Evolutionary conservation across 768 basidiomycete genomes (phyloP).

Genomic region (Russula abietina): DNA sequence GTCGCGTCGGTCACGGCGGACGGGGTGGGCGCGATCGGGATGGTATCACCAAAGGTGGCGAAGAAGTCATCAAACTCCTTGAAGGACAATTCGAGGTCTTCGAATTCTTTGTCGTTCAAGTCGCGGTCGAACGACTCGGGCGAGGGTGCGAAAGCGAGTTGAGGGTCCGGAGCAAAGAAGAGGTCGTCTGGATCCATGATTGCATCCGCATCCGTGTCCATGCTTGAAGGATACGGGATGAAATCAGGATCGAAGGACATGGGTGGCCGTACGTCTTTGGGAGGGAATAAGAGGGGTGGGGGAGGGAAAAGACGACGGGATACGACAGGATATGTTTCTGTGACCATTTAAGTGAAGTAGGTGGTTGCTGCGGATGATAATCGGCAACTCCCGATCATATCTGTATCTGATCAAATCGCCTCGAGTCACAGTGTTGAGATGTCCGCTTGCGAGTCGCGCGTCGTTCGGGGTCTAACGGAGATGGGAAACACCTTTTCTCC

Average conservation of each 20-base stretch:
- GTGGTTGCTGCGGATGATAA: background rate
- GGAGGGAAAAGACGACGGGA: background rate
- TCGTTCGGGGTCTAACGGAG: no score
- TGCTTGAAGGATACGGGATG: background rate
- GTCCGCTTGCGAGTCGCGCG: no score
- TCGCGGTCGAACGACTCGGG: background rate
- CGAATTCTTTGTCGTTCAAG: background rate
- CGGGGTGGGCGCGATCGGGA: background rate
- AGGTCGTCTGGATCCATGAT: background rate
- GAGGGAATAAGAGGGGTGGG: background rate
- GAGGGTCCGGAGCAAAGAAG: background rate
- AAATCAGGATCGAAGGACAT: background rate
- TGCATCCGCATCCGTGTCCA: no score
- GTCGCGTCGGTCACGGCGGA: background rate
- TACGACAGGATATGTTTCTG: background rate
- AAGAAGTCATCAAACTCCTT: background rate
- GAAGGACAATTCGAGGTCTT: background rate
- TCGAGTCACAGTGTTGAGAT: background rate
- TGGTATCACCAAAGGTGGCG: background rate
- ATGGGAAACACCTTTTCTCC: no score
- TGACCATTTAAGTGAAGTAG: background rate
- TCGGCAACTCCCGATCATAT: background rate
- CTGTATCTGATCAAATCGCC: background rate
- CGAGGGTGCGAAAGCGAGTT: background rate
- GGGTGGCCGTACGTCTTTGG: background rate